A percentile compares a stretch with the other conserved stretches of the same genome.
These are phyloP conservation scores for Lachancea lanzarotensis DNA, from an alignment of 805 yeast genomes.

Conservation along the genomic window DNA sequence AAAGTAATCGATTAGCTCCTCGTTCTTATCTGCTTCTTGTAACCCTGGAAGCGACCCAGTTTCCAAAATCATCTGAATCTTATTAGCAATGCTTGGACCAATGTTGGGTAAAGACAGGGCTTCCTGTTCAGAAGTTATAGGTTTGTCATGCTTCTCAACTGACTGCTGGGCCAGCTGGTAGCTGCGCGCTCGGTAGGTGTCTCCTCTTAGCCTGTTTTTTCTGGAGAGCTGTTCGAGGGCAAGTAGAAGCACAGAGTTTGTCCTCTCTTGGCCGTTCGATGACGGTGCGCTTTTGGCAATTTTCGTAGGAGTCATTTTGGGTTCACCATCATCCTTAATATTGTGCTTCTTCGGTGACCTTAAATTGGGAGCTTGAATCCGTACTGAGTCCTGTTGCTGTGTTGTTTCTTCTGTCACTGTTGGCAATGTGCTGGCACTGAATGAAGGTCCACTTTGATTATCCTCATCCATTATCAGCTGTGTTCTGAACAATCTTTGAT, in stretches of 20 bases:
- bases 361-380: too few relatives aligned
- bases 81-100: conserved; percentile 27
- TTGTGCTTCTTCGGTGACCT: too few relatives aligned
- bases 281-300: neutral
- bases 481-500: neutral
- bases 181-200: conserved; percentile 24
- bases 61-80: conserved; percentile 24
- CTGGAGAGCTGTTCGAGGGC: conserved; percentile 17
- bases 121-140: conserved; percentile 23
- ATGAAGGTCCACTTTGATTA: conserved; percentile 2
- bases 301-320: neutral
- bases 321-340: too few relatives aligned
- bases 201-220: conserved; percentile 25
- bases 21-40: conserved; percentile 11
- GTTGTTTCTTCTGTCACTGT: neutral
- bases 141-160: conserved; percentile 15
- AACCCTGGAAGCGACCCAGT: conserved; percentile 23
- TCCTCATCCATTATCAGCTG: neutral
- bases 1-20: conserved; percentile 21
- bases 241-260: conserved; percentile 16
- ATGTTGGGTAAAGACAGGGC: conserved; percentile 17
- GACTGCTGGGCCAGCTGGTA: conserved; percentile 25
- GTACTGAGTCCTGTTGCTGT: neutral
- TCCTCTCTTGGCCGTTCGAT: neutral
- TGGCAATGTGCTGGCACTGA: neutral